These are phyloP conservation scores for Colletotrichum sp. DNA, from an alignment of 2,329 filamentous ascomycete species.

Conservation along the genomic window DNA sequence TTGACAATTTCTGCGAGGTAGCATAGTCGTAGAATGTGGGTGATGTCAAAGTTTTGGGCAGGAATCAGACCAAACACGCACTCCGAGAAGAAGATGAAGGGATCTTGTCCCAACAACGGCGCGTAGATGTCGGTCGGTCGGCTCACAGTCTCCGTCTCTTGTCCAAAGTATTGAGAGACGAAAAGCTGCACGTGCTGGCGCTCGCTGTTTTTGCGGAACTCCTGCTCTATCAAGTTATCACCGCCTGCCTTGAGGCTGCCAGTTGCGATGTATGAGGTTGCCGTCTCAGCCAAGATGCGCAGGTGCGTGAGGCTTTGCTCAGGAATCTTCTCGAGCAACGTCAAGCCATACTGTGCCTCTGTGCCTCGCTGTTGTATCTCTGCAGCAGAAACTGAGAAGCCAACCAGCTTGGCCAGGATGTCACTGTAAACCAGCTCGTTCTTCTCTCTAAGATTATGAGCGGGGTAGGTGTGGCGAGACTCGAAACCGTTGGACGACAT, in stretches of 20 bases:
- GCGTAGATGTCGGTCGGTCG: slow-evolving; percentile 51
- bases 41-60: slow-evolving; percentile 73
- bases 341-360: slow-evolving; percentile 74
- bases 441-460: slow-evolving; percentile 29
- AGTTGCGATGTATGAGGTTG: slow-evolving; percentile 81
- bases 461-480: slow-evolving; percentile 38
- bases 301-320: slow-evolving; percentile 86
- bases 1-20: slow-evolving; percentile 93
- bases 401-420: slow-evolving; percentile 70
- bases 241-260: slow-evolving; percentile 69
- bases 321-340: slow-evolving; percentile 82
- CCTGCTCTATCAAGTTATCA: slow-evolving; percentile 66
- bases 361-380: slow-evolving; percentile 93
- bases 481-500: slow-evolving; percentile 59
- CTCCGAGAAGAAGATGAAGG: slow-evolving; percentile 83
- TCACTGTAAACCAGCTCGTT: slow-evolving; percentile 61
- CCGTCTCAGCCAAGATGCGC: slow-evolving; percentile 86
- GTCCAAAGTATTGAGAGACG: slow-evolving; percentile 58
- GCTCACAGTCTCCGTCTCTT: slow-evolving; percentile 42
- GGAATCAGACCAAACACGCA: slow-evolving; percentile 74
- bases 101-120: slow-evolving; percentile 71
- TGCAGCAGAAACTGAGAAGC: slow-evolving; percentile 83
- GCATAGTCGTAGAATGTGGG: slow-evolving; percentile 82
- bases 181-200: slow-evolving; percentile 81
- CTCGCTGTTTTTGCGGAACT: slow-evolving; percentile 72